Evolutionary conservation across 1,284 basidiomycete species (phyloP), one percentile per base, ranked within the genome.

Genomic region (Rhodotorula sp.): DNA sequence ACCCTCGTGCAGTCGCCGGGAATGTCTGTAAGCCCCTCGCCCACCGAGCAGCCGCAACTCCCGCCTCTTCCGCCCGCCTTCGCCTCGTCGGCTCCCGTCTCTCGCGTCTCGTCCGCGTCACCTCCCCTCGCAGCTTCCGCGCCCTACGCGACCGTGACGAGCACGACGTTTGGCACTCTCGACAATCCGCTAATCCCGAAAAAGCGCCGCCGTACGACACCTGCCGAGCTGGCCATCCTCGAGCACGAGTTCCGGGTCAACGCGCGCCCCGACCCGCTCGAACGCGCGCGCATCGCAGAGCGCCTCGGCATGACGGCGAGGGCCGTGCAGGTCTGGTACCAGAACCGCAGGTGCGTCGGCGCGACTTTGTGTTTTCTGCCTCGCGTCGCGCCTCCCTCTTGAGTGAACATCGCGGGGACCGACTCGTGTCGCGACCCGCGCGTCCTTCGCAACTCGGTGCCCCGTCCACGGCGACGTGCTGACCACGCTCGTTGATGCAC

Each of bases 221-320:
- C 78, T 45, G 67, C 80, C 27, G 73, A 79, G 7, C 73, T 78
- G 23, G 80, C 81, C 62, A 61, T 75, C 23, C 75, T 78, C 66
- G 78, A 78, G 54, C 25, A 55, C 41, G 74, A 70, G 59, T 78
- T 74, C 53, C 49, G 46, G 7, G 3, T 9, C 21, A 75, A 77
- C 64, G 66, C 70, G 46, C 70, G 74, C 13, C 78, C 78, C 14
- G 67, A 70, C 19, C 66, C 67, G 63, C 45, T 57, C 34, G 69
- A 76, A 52, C 70, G 78, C 44, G 68, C 66, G 3, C 57, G 53
- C 56, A 62, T 78, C 42, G 77, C 77, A 8, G 54, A 59, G 48
- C 41, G 71, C 14, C 63, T 78, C 13, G 72, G 72, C 2, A 78
- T 78, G 78, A 75, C 72, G 13, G 66, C 65, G 16, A 61, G 77